These are phyloP conservation scores for Dryas drummondii DNA, from an alignment of 306 rosid species.

Conservation along the genomic window DNA sequence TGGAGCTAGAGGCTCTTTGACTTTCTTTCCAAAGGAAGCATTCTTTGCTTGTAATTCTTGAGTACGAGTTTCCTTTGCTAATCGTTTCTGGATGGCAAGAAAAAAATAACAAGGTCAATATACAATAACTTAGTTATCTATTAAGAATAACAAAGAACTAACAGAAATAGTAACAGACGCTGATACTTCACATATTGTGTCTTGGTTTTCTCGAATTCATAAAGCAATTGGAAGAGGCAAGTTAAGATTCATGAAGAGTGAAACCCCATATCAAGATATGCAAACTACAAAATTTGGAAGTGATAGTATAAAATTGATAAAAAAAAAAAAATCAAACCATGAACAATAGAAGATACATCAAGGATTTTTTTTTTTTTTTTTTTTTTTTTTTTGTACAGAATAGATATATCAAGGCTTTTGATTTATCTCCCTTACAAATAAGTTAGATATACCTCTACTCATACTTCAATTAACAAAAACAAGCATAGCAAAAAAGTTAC, in stretches of 20 bases:
- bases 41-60: conserved; percentile 84
- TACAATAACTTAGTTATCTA: not conserved
- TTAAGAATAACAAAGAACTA: not conserved
- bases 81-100: conserved; percentile 55
- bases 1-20: conserved; percentile 57
- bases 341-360: not conserved
- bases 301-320: not conserved
- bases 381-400: not conserved
- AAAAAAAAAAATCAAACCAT: not conserved
- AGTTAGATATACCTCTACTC: conserved; percentile 3
- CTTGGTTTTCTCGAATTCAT: conserved; percentile 5
- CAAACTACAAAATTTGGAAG: not conserved
- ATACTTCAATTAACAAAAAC: not conserved
- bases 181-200: not conserved
- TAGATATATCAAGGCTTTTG: not conserved
- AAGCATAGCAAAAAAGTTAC: not conserved
- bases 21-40: conserved; percentile 78
- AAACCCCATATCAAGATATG: not conserved
- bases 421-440: conserved; percentile 10
- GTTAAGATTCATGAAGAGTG: not conserved
- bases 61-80: conserved; percentile 83
- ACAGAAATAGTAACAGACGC: not conserved
- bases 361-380: not conserved
- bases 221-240: not conserved
- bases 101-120: conserved; percentile 14